A percentile compares a stretch with the other conserved stretches of the same genome.
These are phyloP conservation scores for Tolypocladium album DNA, from an alignment of 2,329 filamentous ascomycete genomes.

Conservation along the genomic window DNA sequence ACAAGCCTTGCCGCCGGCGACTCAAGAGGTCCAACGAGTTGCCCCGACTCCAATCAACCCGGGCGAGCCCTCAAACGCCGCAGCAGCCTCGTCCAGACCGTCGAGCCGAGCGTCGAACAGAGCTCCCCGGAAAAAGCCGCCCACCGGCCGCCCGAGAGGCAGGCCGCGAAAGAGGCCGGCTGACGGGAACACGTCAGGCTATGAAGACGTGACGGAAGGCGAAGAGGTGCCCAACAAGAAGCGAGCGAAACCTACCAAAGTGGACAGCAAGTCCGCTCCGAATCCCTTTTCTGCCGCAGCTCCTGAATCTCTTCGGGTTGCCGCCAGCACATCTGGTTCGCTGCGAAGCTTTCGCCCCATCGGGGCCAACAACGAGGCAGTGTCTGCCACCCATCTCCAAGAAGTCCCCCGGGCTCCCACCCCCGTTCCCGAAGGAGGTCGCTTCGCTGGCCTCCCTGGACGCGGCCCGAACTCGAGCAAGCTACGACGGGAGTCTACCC, in stretches of 20 bases:
- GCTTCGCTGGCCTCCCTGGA: constrained; percentile 12
- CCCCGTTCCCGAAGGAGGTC: constrained; percentile 49
- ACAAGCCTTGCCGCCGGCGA: constrained; percentile 2
- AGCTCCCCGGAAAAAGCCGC: constrained; percentile 23
- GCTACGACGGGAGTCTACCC: constrained; percentile 50
- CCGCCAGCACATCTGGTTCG: constrained; percentile 81
- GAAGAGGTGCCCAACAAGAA: constrained; percentile 51
- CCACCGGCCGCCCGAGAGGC: constrained; percentile 45
- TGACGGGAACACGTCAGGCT: constrained; percentile 61
- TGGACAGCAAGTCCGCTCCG: constrained; percentile 56
- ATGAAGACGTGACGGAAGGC: constrained; percentile 56
- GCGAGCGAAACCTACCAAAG: constrained; percentile 65
- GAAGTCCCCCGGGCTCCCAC: constrained; percentile 69
- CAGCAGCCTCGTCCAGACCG: constrained; percentile 37
- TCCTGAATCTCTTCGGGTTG: constrained; percentile 75
- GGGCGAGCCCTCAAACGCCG: constrained; percentile 6
- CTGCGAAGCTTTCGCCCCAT: constrained; percentile 75
- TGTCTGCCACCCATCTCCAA: constrained; percentile 46
- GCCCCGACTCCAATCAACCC: constrained; percentile 22
- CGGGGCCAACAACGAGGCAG: constrained; percentile 34
- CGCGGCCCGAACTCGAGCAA: constrained; percentile 19
- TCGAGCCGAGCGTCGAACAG: constrained; percentile 48
- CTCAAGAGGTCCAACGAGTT: constrained; percentile 21
- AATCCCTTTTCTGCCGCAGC: constrained; percentile 65
- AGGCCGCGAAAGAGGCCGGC: constrained; percentile 42